These are phyloP conservation scores for Chaetomidium leptoderma DNA, from an alignment of 495 filamentous ascomycete species.

Conservation along the genomic window DNA sequence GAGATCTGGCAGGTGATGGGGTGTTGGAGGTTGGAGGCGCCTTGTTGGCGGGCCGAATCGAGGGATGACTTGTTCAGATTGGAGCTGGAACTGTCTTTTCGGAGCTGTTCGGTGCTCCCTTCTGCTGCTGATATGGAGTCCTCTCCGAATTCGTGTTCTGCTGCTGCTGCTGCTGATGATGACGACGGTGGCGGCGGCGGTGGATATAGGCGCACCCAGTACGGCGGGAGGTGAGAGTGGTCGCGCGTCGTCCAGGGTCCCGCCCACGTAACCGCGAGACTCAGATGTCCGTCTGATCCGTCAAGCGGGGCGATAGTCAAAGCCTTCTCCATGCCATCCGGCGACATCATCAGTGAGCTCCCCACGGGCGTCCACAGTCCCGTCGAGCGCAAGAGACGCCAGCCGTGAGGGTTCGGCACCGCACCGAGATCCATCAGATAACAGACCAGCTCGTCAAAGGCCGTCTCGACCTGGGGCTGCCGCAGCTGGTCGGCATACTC, in stretches of 20 bases:
- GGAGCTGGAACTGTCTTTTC: background rate
- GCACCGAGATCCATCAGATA: slow-evolving; percentile 62
- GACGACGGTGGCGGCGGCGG: slow-evolving; percentile 23
- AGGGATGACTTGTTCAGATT: slow-evolving; percentile 32
- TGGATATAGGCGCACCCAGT: slow-evolving; percentile 54
- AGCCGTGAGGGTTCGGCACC: slow-evolving; percentile 54
- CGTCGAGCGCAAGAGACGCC: slow-evolving; percentile 52
- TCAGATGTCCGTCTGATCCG: slow-evolving; percentile 60
- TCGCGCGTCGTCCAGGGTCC: slow-evolving; percentile 54
- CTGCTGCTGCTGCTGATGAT: background rate
- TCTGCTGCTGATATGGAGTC: background rate
- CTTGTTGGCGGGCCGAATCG: slow-evolving; percentile 34
- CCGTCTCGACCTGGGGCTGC: slow-evolving; percentile 61
- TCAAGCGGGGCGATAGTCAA: slow-evolving; percentile 55
- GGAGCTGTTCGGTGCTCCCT: background rate
- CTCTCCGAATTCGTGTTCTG: slow-evolving; percentile 4
- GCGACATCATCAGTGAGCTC: slow-evolving; percentile 53
- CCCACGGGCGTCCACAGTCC: slow-evolving; percentile 62
- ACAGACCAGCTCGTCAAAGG: slow-evolving; percentile 56
- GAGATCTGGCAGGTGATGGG: slow-evolving; percentile 47
- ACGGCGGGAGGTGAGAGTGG: slow-evolving; percentile 52
- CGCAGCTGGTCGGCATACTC: slow-evolving; percentile 62
- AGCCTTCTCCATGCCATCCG: slow-evolving; percentile 48
- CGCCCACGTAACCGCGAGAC: slow-evolving; percentile 53
- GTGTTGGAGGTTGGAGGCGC: slow-evolving; percentile 17